These are phyloP conservation scores for slime mould (Dictyostelium discoideum) DNA, from an alignment of 78 protist species.

Conservation along the genomic window DNA sequence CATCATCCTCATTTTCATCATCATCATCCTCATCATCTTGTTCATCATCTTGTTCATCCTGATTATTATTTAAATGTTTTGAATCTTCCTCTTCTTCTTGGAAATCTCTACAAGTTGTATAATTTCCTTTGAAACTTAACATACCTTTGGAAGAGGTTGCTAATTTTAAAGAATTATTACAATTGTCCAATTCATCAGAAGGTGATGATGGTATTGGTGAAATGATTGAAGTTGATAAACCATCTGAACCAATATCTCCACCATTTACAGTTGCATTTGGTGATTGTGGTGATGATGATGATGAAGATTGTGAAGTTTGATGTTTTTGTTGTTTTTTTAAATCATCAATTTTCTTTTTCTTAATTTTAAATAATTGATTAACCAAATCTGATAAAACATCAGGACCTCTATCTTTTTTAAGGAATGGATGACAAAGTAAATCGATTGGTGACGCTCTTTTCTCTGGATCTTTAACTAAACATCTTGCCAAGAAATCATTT, in stretches of 20 bases:
- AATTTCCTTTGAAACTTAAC: constrained; percentile 50
- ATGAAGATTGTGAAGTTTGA: neutral
- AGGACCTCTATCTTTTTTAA: constrained; percentile 60
- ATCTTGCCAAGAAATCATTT: constrained; percentile 70
- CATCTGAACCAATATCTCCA: neutral
- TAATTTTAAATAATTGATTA: constrained; percentile 49
- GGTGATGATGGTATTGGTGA: neutral
- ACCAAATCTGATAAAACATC: constrained; percentile 64
- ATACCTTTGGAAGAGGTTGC: constrained; percentile 24
- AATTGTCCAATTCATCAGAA: neutral
- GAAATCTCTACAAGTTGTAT: constrained; percentile 47
- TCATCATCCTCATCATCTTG: neutral
- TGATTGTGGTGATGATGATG: neutral
- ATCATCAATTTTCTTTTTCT: constrained; percentile 29
- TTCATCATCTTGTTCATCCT: constrained; percentile 46
- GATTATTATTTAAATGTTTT: neutral
- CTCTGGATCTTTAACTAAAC: constrained; percentile 83
- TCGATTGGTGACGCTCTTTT: constrained; percentile 53
- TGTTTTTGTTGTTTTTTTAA: neutral
- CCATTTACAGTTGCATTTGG: neutral
- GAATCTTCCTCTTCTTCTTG: constrained; percentile 56
- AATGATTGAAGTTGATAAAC: neutral
- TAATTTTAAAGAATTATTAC: neutral
- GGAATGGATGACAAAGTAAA: constrained; percentile 78
- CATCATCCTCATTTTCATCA: constrained; percentile 34